Evolutionary conservation across 2,329 filamentous ascomycete species (phyloP), one percentile per base, ranked within the genome.

Genomic region (Aphanocladium album): DNA sequence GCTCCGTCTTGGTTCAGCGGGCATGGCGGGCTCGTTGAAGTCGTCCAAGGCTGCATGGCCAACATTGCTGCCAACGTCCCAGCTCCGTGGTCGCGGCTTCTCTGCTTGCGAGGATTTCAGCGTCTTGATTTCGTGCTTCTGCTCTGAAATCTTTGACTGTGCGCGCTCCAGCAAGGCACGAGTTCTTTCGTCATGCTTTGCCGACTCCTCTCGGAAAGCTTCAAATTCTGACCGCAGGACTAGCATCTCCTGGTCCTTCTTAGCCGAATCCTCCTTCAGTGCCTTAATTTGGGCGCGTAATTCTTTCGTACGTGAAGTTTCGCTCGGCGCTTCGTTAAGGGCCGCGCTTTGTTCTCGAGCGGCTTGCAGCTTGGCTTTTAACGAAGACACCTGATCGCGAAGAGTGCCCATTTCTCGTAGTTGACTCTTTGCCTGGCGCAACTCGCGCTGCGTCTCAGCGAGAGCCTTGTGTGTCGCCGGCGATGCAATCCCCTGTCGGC

Each of bases 151-250:
- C 69, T 83, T 83, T 43, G 77, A 75, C 62, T 86, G 83, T 60
- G 84, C 83, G 64, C 79, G 80, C 57, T 81, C 77, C 49, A 87
- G 65, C 2, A 86, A 81, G 17, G 79, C 76, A 65, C 81, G 79
- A 4, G 81, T 82, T 62, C 87, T 83, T 9, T 75, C 72, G n/a
- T 83, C 80, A 41, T 79, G 79, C 6, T 76, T 70, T 62, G 85
- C 81, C 19, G 81, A 79, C 50, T 83, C 77, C 35, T 79, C 76
- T 63, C 82, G 82, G 39, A 85, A 77, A 9, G 74, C 68, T 45
- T 85, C 81, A 62, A 84, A 84, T 17, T 84, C 82, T 49, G 72
- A 73, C 67, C 77, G 79, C 8, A 85, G 71, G 53, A 72, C 72
- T n/a, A 73, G 72, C n/a, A 84, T 63, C 51, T 82, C 77, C 1